Evolutionary conservation across 78 protist genomes (phyloP).

Genomic region (Goniomonas avonlea): DNA sequence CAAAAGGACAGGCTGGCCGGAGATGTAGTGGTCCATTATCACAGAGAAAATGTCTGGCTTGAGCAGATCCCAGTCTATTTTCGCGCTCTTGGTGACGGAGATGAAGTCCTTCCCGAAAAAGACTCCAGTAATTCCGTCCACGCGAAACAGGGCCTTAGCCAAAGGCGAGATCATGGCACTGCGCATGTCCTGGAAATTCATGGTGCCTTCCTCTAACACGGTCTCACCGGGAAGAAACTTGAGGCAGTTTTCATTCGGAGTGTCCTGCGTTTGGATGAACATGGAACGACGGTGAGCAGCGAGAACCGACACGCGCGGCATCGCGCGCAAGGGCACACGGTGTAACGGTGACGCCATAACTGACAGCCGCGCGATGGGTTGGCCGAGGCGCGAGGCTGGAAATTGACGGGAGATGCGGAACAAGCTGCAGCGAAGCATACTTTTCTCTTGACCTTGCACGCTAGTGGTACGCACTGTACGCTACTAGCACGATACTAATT

Average conservation of each 20-base stretch:
- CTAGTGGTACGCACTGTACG: no score
- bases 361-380: no score
- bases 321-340: no score
- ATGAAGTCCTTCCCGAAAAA: conserved; percentile 52
- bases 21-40: conserved; percentile 36
- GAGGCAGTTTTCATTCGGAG: conserved; percentile 63
- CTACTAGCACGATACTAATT: no score
- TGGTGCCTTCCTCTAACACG: conserved; percentile 16
- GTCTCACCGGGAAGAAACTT: conserved; percentile 58
- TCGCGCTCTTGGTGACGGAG: conserved; percentile 56
- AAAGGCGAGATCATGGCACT: conserved; percentile 60
- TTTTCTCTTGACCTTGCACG: no score
- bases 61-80: conserved; percentile 50
- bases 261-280: conserved; percentile 55
- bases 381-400: no score
- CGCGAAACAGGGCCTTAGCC: conserved; percentile 54
- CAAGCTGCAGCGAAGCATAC: no score
- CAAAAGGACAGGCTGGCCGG: conserved; percentile 47
- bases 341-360: no score
- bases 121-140: conserved; percentile 63
- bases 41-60: conserved; percentile 50
- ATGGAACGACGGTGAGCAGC: no score
- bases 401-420: no score
- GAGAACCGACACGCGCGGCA: no score
- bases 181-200: background rate